Percentiles rank a stretch among this genome's conserved stretches.
Evolutionary conservation across 2,329 filamentous ascomycete species (phyloP).

Genomic region (Epichloe coenophiala): DNA sequence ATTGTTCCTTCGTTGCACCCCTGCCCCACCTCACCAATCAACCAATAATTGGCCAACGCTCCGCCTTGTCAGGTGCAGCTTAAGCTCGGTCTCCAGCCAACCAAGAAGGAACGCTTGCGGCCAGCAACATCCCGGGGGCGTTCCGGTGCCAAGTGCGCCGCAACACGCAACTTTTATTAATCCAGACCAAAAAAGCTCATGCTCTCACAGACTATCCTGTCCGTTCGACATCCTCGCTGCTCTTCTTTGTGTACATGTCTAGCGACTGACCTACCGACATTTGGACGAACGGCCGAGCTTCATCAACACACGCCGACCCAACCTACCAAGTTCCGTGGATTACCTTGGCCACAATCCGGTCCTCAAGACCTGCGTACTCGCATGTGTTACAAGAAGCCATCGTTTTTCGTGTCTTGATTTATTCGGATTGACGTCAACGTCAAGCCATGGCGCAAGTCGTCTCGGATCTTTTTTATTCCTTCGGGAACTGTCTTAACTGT

Average conservation of each 20-base stretch:
- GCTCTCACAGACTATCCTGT: too few relatives aligned
- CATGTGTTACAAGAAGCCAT: not conserved
- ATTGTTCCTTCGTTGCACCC: not conserved
- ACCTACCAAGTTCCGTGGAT: too few relatives aligned
- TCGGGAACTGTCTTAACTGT: constrained; percentile 91
- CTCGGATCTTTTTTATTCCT: constrained; percentile 77
- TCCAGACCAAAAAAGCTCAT: too few relatives aligned
- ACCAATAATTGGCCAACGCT: too few relatives aligned
- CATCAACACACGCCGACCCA: too few relatives aligned
- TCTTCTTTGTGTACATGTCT: not conserved
- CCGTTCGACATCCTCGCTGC: not conserved
- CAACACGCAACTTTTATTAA: not conserved
- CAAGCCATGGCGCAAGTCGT: constrained; percentile 64
- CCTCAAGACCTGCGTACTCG: too few relatives aligned
- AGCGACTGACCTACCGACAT: too few relatives aligned
- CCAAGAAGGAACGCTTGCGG: not conserved
- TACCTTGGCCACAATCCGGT: too few relatives aligned
- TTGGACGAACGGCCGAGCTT: too few relatives aligned
- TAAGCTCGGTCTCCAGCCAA: not conserved
- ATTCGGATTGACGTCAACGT: not conserved
- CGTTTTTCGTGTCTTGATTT: not conserved
- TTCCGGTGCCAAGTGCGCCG: not conserved
- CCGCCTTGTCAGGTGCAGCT: not conserved
- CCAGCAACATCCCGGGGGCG: not conserved
- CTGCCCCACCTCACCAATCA: not conserved